A percentile compares a stretch with the other conserved stretches of the same genome.
These are phyloP conservation scores for Neurospora sp. DNA, from an alignment of 495 filamentous ascomycete genomes.

Conservation along the genomic window DNA sequence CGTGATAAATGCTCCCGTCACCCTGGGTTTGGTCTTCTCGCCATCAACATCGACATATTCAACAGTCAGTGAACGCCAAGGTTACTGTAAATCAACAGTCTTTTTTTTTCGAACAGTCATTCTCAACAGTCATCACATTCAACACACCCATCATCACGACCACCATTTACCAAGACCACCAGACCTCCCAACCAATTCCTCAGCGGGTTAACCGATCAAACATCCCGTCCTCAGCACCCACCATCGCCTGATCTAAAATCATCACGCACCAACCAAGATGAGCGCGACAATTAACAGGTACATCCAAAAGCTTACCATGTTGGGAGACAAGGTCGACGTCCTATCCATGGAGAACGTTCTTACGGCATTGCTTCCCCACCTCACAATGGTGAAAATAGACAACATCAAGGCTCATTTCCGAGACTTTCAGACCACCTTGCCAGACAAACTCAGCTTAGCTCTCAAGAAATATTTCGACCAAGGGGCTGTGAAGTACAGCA, in stretches of 20 bases:
- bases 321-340: neutral
- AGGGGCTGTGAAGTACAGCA: neutral
- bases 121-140: neutral
- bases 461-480: neutral
- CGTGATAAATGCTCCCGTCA: neutral
- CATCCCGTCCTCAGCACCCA: neutral
- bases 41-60: neutral
- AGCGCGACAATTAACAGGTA: neutral
- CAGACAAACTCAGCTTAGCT: neutral
- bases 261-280: neutral
- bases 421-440: neutral
- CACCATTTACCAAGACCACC: neutral
- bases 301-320: neutral
- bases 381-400: neutral
- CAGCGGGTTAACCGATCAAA: neutral
- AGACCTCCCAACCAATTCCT: neutral
- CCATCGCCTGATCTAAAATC: neutral
- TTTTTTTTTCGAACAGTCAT: neutral
- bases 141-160: neutral
- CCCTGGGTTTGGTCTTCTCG: neutral
- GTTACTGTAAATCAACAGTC: neutral
- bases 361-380: neutral
- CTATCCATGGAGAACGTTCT: neutral
- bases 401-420: neutral
- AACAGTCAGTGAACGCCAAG: neutral